Percentiles rank a stretch among this genome's conserved stretches.
Conservation (phyloP, 2,329 filamentous ascomycete genomes). For the Madurella mycetomatis region DNA sequence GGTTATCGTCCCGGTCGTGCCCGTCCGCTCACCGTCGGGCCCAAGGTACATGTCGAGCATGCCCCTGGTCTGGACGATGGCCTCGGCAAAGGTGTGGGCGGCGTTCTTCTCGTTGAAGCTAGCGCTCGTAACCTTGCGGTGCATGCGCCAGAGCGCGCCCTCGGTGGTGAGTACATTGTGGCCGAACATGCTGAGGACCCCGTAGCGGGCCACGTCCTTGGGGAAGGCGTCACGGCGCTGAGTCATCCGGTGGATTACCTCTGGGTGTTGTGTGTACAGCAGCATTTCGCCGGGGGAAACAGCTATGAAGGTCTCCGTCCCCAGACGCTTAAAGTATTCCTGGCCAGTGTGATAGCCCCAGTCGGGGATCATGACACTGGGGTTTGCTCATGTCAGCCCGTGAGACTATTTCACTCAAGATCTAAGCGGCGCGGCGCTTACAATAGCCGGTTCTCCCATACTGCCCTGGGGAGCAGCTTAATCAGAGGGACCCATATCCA, state of each 20-base stretch:
- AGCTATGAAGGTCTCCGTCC: constrained; percentile 58
- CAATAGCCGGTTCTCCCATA: constrained; percentile 57
- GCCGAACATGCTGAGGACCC: constrained; percentile 60
- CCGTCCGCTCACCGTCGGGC: constrained; percentile 32
- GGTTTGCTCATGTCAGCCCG: background rate
- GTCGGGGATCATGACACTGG: constrained; percentile 53
- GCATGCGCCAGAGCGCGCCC: constrained; percentile 64
- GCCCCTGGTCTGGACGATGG: constrained; percentile 57
- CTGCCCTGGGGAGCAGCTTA: constrained; percentile 48
- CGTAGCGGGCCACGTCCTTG: constrained; percentile 59
- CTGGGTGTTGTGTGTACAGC: constrained; percentile 58
- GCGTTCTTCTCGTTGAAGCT: constrained; percentile 76
- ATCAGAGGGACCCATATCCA: constrained; percentile 53
- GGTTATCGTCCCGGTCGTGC: constrained; percentile 46
- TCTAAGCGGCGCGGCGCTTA: constrained; percentile 36
- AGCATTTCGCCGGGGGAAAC: constrained; percentile 53
- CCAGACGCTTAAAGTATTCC: constrained; percentile 53
- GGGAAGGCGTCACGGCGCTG: constrained; percentile 65
- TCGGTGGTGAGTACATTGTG: constrained; percentile 69
- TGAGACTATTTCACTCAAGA: background rate
- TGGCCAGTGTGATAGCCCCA: constrained; percentile 56
- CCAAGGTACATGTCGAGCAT: constrained; percentile 58
- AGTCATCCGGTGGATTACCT: constrained; percentile 62
- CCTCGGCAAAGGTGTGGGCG: constrained; percentile 57
- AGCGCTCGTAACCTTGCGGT: constrained; percentile 67